Evolutionary conservation across 345 rosid species (phyloP), one percentile per base, ranked within the genome.

Genomic region (Pistacia vera): DNA sequence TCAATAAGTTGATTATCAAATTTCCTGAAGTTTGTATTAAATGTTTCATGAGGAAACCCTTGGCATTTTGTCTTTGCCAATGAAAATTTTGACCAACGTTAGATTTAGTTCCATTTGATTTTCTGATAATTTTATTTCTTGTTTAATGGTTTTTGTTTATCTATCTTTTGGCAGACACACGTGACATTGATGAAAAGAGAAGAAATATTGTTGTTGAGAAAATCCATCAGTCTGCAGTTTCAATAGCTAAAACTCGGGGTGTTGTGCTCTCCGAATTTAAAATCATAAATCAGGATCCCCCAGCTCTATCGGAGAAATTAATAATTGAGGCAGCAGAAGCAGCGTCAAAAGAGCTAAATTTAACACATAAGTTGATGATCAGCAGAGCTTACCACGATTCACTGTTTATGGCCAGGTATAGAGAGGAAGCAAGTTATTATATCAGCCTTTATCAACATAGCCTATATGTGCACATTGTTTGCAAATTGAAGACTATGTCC

Each of bases 361-460:
- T 93, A 63, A 84, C 94, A 5, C 88, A 89, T 72, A 93, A 89
- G 85, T 79, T 77, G 78, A 93, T 95, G 99, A 89, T 93, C 55
- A 95, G 99, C 89, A 86, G 98, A 86, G 99, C 97, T 80, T 95
- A 95, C 81, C 99, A 95, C 66, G 98, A 95, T 87, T 90, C 99
- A 20, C 84, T 93, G 74, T 95, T 95, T 81, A 89, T 95, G 99
- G 97, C 98, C 68, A 95, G 99, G 99, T 95, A 84, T 80, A 55
- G 61, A 74, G 58, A 16, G 25, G 28, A 48, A 57, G 16, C 16
- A 11, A 28, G 30, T 63, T 54, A 17, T 70, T 22, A 16, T 35
- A 18, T 4, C n/a, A 46, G 38, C 63, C 49, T 36, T 74, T 71
- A 68, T 55, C 8, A 4, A 20, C 55, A 20, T 36, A 12, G 66